Percentiles rank a stretch among this genome's conserved stretches.
Evolutionary conservation across 2,329 filamentous ascomycete species (phyloP).

Genomic region (Purpureocillium lavendulum): DNA sequence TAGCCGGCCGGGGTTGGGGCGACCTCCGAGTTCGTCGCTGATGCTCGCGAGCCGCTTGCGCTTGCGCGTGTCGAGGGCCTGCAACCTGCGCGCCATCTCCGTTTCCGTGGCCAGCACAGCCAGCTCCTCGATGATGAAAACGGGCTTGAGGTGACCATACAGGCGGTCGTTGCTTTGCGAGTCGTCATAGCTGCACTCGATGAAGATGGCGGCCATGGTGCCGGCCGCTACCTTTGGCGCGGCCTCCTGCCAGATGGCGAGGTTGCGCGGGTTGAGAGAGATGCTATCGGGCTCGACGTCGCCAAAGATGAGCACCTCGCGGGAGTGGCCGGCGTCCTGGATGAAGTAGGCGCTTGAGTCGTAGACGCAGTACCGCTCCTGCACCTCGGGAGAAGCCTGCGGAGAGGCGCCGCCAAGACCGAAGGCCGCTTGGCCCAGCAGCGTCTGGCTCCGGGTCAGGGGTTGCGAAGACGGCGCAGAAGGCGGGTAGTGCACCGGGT

Average conservation of each 20-base stretch:
- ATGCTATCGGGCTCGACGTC: slow-evolving; percentile 90
- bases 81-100: slow-evolving; percentile 34
- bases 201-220: slow-evolving; percentile 72
- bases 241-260: slow-evolving; percentile 79
- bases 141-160: slow-evolving; percentile 82
- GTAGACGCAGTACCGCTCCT: slow-evolving; percentile 57
- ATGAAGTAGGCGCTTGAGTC: slow-evolving; percentile 95
- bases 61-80: slow-evolving; percentile 42
- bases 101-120: slow-evolving; percentile 64
- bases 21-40: slow-evolving; percentile 11
- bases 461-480: slow-evolving; percentile 1
- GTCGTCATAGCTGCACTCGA: slow-evolving; percentile 92
- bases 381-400: slow-evolving; percentile 16
- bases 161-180: slow-evolving; percentile 67
- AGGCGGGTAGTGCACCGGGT: too few relatives aligned
- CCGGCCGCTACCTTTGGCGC: slow-evolving; percentile 74
- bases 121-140: slow-evolving; percentile 75
- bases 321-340: slow-evolving; percentile 58
- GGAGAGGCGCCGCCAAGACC: slow-evolving; percentile 12
- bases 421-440: slow-evolving; percentile 22
- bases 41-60: slow-evolving; percentile 47
- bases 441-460: slow-evolving; percentile 11
- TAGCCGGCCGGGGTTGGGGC: slow-evolving; percentile 9
- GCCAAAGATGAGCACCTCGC: slow-evolving; percentile 86
- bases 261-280: slow-evolving; percentile 72